These are phyloP conservation scores for Chaetomium strumarium DNA, from an alignment of 2,329 filamentous ascomycete genomes.

Conservation along the genomic window DNA sequence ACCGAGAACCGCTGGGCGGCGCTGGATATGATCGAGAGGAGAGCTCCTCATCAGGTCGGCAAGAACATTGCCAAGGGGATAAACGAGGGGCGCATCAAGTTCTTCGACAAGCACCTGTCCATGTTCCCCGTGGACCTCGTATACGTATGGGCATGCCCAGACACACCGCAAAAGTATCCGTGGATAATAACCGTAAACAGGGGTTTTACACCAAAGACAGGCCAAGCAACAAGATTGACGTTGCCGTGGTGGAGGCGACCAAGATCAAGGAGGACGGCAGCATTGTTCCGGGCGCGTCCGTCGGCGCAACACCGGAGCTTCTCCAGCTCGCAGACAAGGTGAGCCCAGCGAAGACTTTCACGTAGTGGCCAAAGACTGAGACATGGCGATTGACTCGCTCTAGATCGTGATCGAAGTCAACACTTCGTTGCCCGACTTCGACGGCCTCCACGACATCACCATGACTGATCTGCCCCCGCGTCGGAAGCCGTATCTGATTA, in stretches of 20 bases:
- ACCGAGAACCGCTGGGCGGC: slow-evolving; percentile 89
- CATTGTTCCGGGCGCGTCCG: slow-evolving; percentile 79
- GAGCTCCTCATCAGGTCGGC: slow-evolving; percentile 81
- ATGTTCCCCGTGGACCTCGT: slow-evolving; percentile 88
- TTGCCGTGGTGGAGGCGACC: slow-evolving; percentile 78
- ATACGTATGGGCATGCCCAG: slow-evolving; percentile 48
- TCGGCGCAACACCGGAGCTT: slow-evolving; percentile 79
- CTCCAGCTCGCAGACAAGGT: slow-evolving; percentile 82
- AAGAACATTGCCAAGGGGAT: slow-evolving; percentile 88
- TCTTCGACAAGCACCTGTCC: slow-evolving; percentile 89
- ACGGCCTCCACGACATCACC: slow-evolving; percentile 86
- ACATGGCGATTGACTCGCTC: slow-evolving; percentile 21
- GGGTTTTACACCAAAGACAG: slow-evolving; percentile 81
- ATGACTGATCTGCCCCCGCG: slow-evolving; percentile 77
- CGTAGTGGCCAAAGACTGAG: neutral
- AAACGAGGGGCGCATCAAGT: slow-evolving; percentile 81
- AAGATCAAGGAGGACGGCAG: slow-evolving; percentile 85
- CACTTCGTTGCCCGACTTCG: slow-evolving; percentile 75
- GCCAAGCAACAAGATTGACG: slow-evolving; percentile 67
- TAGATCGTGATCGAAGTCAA: slow-evolving; percentile 85
- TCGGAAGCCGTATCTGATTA: slow-evolving; percentile 81
- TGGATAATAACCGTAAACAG: slow-evolving; percentile 31
- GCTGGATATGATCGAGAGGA: slow-evolving; percentile 83
- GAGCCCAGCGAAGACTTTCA: neutral
- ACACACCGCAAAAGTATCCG: too few relatives aligned